A percentile compares a stretch with the other conserved stretches of the same genome.
These are phyloP conservation scores for Fragaria vesca DNA, from an alignment of 306 rosid genomes.

Conservation along the genomic window DNA sequence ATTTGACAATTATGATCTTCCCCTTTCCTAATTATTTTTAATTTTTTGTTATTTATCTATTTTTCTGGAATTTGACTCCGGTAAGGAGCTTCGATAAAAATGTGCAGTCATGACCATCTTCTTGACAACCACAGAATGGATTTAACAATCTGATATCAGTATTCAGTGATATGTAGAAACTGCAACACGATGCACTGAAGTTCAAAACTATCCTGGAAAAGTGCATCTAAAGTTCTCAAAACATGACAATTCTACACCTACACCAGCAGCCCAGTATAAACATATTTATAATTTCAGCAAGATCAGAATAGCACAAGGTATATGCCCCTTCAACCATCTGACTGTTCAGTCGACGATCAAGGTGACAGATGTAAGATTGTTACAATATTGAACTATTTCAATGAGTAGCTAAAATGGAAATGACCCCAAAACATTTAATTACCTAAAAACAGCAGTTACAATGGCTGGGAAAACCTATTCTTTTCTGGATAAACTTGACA, in stretches of 20 bases:
- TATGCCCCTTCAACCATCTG: not conserved
- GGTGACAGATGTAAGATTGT: not conserved
- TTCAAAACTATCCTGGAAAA: not conserved
- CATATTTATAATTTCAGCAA: not conserved
- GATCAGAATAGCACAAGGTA: not conserved
- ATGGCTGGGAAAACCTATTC: not conserved
- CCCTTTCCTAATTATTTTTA: too few species aligned
- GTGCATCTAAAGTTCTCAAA: not conserved
- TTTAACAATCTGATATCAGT: not conserved
- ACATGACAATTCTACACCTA: not conserved
- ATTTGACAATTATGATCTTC: too few species aligned
- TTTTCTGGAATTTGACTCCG: too few species aligned
- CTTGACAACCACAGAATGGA: not conserved
- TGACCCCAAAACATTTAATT: not conserved
- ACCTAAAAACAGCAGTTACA: not conserved
- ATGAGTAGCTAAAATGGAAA: not conserved
- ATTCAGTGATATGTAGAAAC: not conserved
- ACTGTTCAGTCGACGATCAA: not conserved
- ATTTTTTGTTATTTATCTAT: too few species aligned
- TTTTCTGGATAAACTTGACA: not conserved
- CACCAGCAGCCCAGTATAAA: not conserved
- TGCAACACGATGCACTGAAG: not conserved
- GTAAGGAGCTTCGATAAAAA: too few species aligned
- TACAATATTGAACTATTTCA: not conserved
- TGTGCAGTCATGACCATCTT: not conserved